Base-by-base conservation (phyloP, 306 rosid species). In the Dryas drummondii region DNA sequence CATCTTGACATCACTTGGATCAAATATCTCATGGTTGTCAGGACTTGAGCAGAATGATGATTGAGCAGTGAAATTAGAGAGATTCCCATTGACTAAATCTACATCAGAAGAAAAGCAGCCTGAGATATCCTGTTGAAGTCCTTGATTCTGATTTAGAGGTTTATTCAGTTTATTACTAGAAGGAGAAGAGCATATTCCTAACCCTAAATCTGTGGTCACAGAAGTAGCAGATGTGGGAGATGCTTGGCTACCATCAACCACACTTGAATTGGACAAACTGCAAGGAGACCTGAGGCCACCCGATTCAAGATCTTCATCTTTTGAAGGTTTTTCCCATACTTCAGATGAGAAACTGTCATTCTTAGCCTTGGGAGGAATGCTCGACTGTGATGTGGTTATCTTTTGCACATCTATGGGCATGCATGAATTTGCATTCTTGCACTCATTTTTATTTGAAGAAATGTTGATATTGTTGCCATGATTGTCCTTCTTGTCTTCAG, bases 201-300 rank as follows among this genome's bases (percentile, higher is more conserved):
- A 80, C 53, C 96, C 97, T 50, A 94, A 87, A 71, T 92, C 98
- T 37, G 97, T 94, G 42, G 93, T 94, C 74, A 92, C 88, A 17
- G 98, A 94, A 80, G 87, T 84, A 16, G 80, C 86, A 48, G 98
- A 94, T 63, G 94, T 79, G 41, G 92, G 89, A 79, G 97, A 94
- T 84, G 86, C 78, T 82, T 76, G 87, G 81, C 83, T 77, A 53
- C 88, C 87, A 68, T 91, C 94, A 71, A 82, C 85, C 63, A 81
- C 80, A 71, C 90, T 90, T 74, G 93, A 94, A 84, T 76, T 82
- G 81, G 96, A 89, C 82, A 87, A 52, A 84, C 87, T 93, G 87
- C 91, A 77, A 54, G 89, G 66, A 44, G 84, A 88, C 76, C 72
- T 83, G 68, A 67, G 71, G 17, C 93, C 91, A 67, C 83, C 87